These are phyloP conservation scores for Strobilomyces dryophilus DNA, from an alignment of 768 basidiomycete species.

Conservation along the genomic window DNA sequence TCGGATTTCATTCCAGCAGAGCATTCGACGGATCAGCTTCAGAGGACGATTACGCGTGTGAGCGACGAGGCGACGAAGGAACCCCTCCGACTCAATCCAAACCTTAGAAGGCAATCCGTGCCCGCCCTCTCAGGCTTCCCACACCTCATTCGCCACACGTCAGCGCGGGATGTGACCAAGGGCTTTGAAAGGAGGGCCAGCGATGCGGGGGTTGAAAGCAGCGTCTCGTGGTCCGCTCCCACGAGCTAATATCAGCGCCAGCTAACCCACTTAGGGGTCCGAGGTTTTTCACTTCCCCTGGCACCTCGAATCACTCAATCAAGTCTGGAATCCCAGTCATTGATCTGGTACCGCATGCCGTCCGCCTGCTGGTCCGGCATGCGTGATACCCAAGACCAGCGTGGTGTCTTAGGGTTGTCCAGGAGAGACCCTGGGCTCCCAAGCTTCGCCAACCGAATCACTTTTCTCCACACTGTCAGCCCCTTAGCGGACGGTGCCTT, in stretches of 20 bases:
- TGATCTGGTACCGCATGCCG: constrained; percentile 31
- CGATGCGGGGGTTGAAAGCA: constrained; percentile 1
- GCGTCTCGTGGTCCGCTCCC: constrained; percentile 20
- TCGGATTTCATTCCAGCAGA: constrained; percentile 15
- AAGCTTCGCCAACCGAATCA: constrained; percentile 20
- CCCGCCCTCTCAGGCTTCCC: constrained; percentile 7
- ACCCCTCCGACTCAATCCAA: constrained; percentile 4
- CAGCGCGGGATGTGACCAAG: constrained; percentile 2
- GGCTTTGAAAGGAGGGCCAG: background rate
- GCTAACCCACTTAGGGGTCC: constrained; percentile 29
- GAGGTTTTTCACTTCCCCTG: constrained; percentile 14
- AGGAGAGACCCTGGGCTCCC: constrained; percentile 21
- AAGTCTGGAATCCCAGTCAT: constrained; percentile 30
- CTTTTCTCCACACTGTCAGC: constrained; percentile 14
- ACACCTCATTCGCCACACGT: constrained; percentile 6
- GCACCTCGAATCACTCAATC: constrained; percentile 25
- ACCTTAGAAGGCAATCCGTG: constrained; percentile 7
- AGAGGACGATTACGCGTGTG: constrained; percentile 20
- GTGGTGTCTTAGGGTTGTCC: constrained; percentile 30
- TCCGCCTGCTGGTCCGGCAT: constrained; percentile 31
- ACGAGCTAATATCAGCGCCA: constrained; percentile 21
- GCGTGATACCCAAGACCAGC: constrained; percentile 27
- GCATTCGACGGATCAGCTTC: constrained; percentile 7
- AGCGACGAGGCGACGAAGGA: constrained; percentile 22
- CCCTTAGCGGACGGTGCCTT: constrained; percentile 23